Evolutionary conservation across 305 asterid genomes (phyloP).

Genomic region (Ilex paraguariensis): DNA sequence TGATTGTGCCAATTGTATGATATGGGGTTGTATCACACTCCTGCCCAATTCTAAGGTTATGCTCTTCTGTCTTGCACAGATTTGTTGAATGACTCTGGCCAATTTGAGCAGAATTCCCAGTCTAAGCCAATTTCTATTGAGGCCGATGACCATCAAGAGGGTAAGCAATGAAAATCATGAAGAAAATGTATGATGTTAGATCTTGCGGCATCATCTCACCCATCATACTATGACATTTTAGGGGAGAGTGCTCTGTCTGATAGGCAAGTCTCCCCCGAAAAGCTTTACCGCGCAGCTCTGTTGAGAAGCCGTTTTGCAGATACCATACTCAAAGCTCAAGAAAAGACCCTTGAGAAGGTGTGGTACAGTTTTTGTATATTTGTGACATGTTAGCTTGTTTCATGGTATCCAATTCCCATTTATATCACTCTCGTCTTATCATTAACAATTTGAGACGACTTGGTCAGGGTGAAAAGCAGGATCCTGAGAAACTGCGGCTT

Average conservation of each 20-base stretch:
- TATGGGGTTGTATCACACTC: neutral
- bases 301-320: constrained; percentile 73
- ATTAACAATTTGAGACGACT: neutral
- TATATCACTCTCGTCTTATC: too few relatives aligned
- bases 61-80: constrained; percentile 22
- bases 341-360: constrained; percentile 57
- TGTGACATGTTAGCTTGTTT: constrained; percentile 11
- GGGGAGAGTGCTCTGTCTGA: constrained; percentile 71
- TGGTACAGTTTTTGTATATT: constrained; percentile 6
- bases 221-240: constrained; percentile 49
- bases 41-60: neutral
- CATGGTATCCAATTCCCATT: neutral
- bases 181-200: constrained; percentile 46
- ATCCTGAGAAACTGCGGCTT: constrained; percentile 56
- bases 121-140: constrained; percentile 34
- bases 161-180: constrained; percentile 62
- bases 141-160: constrained; percentile 44
- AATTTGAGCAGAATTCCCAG: constrained; percentile 31
- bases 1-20: neutral
- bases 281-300: constrained; percentile 89
- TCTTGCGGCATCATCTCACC: constrained; percentile 53
- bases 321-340: constrained; percentile 72
- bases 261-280: constrained; percentile 83
- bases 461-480: constrained; percentile 53
- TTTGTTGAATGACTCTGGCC: constrained; percentile 19